Percentiles rank a stretch among this genome's conserved stretches.
Conservation (phyloP, 139 green algal species). For the Tetratostichococcus sp. region DNA sequence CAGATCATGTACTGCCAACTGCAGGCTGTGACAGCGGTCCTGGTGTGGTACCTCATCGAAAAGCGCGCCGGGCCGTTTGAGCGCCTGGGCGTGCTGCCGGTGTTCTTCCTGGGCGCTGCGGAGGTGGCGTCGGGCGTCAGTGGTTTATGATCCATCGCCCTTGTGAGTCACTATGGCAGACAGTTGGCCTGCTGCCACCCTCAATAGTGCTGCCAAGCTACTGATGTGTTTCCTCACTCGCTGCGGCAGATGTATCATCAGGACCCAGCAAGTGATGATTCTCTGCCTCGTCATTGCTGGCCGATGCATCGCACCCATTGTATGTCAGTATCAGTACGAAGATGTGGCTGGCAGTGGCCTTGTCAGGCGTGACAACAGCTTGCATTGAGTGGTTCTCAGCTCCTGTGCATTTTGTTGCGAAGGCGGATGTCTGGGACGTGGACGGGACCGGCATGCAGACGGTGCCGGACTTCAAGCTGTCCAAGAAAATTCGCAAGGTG, state of each 20-base stretch:
- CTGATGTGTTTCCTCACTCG: no score
- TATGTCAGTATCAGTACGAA: no score
- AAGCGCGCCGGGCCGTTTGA: conserved; percentile 7
- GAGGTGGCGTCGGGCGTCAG: conserved; percentile 24
- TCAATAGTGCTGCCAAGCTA: no score
- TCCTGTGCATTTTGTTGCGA: not conserved
- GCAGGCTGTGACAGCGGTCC: not conserved
- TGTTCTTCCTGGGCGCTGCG: conserved; percentile 23
- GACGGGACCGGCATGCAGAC: conserved; percentile 28
- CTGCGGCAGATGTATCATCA: no score
- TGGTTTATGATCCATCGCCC: conserved; percentile 42
- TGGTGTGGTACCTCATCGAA: conserved; percentile 3
- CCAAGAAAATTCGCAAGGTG: conserved; percentile 13
- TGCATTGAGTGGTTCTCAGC: no score
- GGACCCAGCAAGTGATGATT: no score
- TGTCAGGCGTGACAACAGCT: no score
- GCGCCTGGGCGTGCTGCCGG: conserved; percentile 13
- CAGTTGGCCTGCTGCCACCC: no score
- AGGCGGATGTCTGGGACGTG: conserved; percentile 28
- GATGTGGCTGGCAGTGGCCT: no score
- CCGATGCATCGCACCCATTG: no score
- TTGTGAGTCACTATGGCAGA: conserved; percentile 3
- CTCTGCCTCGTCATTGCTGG: no score
- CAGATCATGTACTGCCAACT: no score
- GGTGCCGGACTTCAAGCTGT: conserved; percentile 1